A percentile compares a stretch with the other conserved stretches of the same genome.
Conservation (phyloP, 495 filamentous ascomycete genomes). For the Aspergillus nanangensis region DNA sequence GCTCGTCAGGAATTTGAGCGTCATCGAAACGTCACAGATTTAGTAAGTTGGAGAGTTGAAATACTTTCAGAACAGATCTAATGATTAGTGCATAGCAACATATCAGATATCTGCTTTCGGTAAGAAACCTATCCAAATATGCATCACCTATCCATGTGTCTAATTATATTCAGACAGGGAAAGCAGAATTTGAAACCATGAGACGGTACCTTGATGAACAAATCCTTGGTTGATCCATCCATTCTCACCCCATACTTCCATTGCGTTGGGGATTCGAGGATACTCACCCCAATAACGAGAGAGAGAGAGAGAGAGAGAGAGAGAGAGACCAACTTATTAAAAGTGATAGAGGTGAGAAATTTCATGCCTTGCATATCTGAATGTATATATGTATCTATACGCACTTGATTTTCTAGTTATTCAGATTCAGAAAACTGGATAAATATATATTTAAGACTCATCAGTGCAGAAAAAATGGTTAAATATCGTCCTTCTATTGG, state of each 20-base stretch:
- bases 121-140: slow-evolving; percentile 13
- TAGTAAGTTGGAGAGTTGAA: slow-evolving; percentile 43
- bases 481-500: too few relatives aligned
- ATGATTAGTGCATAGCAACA: slow-evolving; percentile 31
- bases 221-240: slow-evolving; percentile 17
- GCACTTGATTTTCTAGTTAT: too few relatives aligned
- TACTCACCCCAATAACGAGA: too few relatives aligned
- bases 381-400: slow-evolving; percentile 19
- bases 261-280: too few relatives aligned
- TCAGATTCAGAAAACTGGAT: too few relatives aligned
- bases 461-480: too few relatives aligned
- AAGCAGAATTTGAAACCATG: slow-evolving; percentile 59
- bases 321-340: neutral
- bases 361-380: slow-evolving; percentile 2
- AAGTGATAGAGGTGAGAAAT: slow-evolving; percentile 2
- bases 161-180: slow-evolving; percentile 41
- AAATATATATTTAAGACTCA: too few relatives aligned
- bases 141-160: slow-evolving; percentile 1
- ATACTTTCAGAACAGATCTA: slow-evolving; percentile 4
- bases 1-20: slow-evolving; percentile 75
- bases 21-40: slow-evolving; percentile 63
- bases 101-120: slow-evolving; percentile 58
- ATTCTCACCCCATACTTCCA: too few relatives aligned
- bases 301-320: too few relatives aligned
- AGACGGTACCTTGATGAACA: slow-evolving; percentile 50